Base-by-base conservation (phyloP, 23 red algal species). In the Pyropia yezoensis region DNA sequence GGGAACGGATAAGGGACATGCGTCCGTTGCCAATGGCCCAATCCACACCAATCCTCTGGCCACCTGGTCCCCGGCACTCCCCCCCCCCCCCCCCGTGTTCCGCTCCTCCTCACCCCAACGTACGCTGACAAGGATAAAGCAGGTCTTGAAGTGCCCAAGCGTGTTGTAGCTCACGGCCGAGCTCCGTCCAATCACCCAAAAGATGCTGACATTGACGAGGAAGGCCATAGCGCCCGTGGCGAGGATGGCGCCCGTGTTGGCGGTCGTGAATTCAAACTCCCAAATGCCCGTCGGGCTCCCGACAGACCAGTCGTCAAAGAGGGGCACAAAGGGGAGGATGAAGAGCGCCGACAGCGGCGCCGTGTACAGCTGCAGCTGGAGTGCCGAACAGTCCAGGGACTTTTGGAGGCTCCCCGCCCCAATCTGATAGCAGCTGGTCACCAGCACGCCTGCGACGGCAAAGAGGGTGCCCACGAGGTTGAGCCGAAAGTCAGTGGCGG, bases 321-420 rank as follows among this genome's bases (percentile, higher is more conserved):
- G 65, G 7, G 91, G 91, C 18, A 96, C 62, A 23, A 89, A 77
- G 3, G 91, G 91, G 20, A 89, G 53, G 66, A 96, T 56, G 51
- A 96, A 96, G 18, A 89, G 16, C 15, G 91, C 91, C 7, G 82
- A 73, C n/a, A 96, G 71, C 18, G 91, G 91, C n/a, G 91, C 76
- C 0, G 78, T 79, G 60, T 96, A 96, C 25, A 75, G 75, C 61
- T 96, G 91, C 52, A 96, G 71, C 67, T 96, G 83, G 28, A 96
- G 74, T 4, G 83, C 83, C 55, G 71, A 69, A 53, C 74, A 78
- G 19, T 96, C 76, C 13, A 96, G 71, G 16, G 73, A 72, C 58
- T 76, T 82, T 85, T 96, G 91, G 19, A 96, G 69, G 21, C 84
- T 89, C 17, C 91, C 91, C 25, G 83, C 89, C 91, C 91, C 89